Evolutionary conservation across 768 basidiomycete species (phyloP), one percentile per base, ranked within the genome.

Genomic region (Xanthoconium stramineum): DNA sequence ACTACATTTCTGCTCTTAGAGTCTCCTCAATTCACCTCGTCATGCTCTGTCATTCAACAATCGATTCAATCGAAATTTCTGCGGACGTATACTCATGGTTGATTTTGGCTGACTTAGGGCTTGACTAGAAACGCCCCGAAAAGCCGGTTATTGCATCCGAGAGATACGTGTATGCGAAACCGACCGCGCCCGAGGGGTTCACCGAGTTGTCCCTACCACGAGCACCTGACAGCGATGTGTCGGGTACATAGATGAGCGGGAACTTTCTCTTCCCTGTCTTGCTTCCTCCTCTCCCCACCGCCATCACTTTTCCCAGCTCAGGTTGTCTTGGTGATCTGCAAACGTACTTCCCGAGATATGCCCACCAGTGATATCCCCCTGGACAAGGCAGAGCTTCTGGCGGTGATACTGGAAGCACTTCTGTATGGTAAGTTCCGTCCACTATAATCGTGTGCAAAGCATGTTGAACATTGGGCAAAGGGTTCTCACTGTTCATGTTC

Each of bases 401-500:
- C 66, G 0, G 29, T 55, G 19, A 5, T 68, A 8, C 30, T 68
- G 49, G 66, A 67, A 42, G 58, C 46, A 1, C n/a, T 59, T 3
- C 29, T 67, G 28, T 65, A 68, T 40, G 66, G 65, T 65, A 56
- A 52, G 40, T 35, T 3, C 10, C 13, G 10, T 32, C 14, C 10
- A 14, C 17, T 12, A 35, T 12, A 8, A 19, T 42, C 20, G 12
- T 19, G 35, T 0, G 30, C 3, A 32, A 37, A 20, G 2, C 28
- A 24, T 39, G 2, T 37, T 60, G n/a, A 57, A 4, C 7, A 3
- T n/a, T 46, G 14, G 14, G 0, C 1, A 14, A n/a, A 75, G 74
- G 74, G 0, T 71, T 74, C 52, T 75, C 72, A 6, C 33, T 73
- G 29, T 51, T 74, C 38, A 74, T 75, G 74, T 75, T 72, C 55